These are phyloP conservation scores for Echinochloa phyllopogon DNA, from an alignment of 176 grass and related monocot species.

Conservation along the genomic window DNA sequence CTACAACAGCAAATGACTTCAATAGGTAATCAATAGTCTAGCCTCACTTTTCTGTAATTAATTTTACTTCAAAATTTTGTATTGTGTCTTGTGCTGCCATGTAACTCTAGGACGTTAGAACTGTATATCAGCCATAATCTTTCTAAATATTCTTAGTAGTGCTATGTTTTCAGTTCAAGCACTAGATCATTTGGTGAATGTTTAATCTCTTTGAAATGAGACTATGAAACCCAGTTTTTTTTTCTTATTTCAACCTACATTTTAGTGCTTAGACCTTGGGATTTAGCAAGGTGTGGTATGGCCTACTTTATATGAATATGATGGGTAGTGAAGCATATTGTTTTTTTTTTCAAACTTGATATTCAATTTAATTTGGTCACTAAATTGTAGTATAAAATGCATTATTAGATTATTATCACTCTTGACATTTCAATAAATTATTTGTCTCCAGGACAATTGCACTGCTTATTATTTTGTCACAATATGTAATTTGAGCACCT, in stretches of 20 bases:
- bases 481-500: background rate
- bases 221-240: conserved; percentile 15
- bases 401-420: background rate
- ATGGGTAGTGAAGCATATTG: background rate
- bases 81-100: background rate
- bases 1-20: conserved; percentile 53
- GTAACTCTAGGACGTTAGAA: conserved; percentile 24
- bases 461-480: background rate
- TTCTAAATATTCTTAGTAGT: background rate
- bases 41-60: conserved; percentile 29
- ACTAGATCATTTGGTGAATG: background rate
- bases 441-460: background rate
- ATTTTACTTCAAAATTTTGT: conserved; percentile 21
- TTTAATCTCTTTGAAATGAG: conserved; percentile 20
- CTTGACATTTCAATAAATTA: background rate
- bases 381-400: background rate
- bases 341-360: background rate
- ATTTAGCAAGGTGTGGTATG: background rate
- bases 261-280: background rate
- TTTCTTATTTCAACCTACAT: conserved; percentile 6
- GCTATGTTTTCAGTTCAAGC: background rate
- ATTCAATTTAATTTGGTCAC: background rate
- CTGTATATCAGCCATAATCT: conserved; percentile 10
- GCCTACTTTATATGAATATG: background rate
- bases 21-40: conserved; percentile 57